These are phyloP conservation scores for Thuidium tamariscinum DNA, from an alignment of 225 moss, liverwort and hornwort genomes.

Conservation along the genomic window DNA sequence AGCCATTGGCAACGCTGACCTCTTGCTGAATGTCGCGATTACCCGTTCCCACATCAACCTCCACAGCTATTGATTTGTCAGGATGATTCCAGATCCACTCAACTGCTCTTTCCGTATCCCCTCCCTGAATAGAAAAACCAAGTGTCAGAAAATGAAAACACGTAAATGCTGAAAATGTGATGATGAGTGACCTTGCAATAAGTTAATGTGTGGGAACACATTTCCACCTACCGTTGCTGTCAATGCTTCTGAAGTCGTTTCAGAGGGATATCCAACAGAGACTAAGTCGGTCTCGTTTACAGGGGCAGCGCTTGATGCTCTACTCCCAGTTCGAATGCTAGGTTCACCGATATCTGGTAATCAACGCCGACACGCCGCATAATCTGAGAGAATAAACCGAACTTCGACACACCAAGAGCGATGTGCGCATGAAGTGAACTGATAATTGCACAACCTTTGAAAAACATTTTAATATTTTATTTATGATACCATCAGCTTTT, in stretches of 20 bases:
- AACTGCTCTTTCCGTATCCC: constrained; percentile 61
- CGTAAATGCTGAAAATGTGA: not conserved
- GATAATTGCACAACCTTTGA: not conserved
- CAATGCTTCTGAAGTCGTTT: constrained; percentile 53
- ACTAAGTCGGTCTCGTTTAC: constrained; percentile 52
- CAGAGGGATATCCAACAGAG: constrained; percentile 45
- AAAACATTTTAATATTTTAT: not conserved
- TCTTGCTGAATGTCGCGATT: constrained; percentile 8
- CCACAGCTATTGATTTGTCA: constrained; percentile 47
- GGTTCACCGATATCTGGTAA: constrained; percentile 59
- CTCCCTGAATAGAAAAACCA: constrained; percentile 33
- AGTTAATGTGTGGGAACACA: not conserved
- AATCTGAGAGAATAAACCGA: not conserved
- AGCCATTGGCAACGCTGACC: constrained; percentile 34
- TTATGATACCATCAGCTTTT: not conserved
- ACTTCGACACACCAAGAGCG: not conserved
- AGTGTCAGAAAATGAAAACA: not conserved
- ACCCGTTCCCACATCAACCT: constrained; percentile 42
- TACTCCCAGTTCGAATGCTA: constrained; percentile 2
- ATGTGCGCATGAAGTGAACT: not conserved
- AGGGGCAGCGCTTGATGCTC: not conserved
- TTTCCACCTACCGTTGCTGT: constrained; percentile 35
- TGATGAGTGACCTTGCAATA: not conserved
- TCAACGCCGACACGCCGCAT: not conserved
- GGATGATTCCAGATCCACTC: constrained; percentile 73